Base-by-base conservation (phyloP, 352 stramenopile species). In the Peronospora destructor region DNA sequence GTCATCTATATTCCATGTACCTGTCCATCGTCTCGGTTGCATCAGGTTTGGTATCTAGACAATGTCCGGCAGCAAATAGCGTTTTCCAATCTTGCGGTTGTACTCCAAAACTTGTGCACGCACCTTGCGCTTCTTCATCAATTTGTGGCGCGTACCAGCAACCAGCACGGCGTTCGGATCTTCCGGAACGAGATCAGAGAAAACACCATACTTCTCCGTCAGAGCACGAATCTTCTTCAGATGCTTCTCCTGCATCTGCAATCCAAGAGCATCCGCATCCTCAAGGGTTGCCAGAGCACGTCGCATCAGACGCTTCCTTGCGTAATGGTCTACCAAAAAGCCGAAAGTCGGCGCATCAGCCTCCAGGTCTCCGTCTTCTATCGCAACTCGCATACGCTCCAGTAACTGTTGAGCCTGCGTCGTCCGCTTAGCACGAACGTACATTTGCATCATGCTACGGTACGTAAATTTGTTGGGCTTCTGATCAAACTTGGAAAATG, bases 401-500 rank as follows among this genome's bases (percentile, higher is more conserved):
- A 88, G 37, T 49, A 87, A 52, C 23, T 48, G 26, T 49, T 87
- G 71, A 12, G 81, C 80, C 25, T 68, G 53, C 7, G 67, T 49
- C 26, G 73, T 85, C 38, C 76, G 73, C 44, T 87, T 84, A 4
- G 73, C 69, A 14, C 78, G 77, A 23, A 73, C 66, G 40, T 80
- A 89, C 81, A 91, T 89, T 44, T 86, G 77, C 81, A 91, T 89
- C 56, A 89, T 66, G 45, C 61, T 68, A 46, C 78, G 76, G 56
- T 85, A 89, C 40, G 81, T 87, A 45, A 73, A 81, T 40, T 65
- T 67, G 52, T 89, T 73, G 3, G 73, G 71, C 33, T 58, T 47
- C 12, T 69, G 21, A 29, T 56, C 56, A 51, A 76, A 68, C 56
- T 79, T 68, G 0, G 53, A 17, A 35, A 87, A 91, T 26, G 59